These are phyloP conservation scores for Xylaria longipes DNA, from an alignment of 495 filamentous ascomycete genomes.

Conservation along the genomic window DNA sequence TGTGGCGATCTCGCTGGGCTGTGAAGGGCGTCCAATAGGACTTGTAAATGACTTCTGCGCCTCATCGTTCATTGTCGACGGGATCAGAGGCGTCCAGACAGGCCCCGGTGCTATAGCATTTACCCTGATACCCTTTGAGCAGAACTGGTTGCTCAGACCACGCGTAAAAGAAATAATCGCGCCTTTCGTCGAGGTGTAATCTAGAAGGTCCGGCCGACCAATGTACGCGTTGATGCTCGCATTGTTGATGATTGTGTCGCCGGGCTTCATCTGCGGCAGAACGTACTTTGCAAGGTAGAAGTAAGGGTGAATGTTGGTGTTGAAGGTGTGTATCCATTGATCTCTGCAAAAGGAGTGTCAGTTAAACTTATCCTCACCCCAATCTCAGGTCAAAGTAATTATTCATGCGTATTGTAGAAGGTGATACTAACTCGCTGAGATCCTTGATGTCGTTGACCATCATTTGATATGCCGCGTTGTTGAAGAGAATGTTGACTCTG, in stretches of 20 bases:
- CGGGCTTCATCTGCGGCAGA: slow-evolving; percentile 76
- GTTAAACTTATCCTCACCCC: neutral
- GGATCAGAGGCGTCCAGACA: slow-evolving; percentile 84
- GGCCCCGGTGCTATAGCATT: slow-evolving; percentile 84
- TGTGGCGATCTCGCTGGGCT: slow-evolving; percentile 80
- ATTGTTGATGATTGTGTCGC: slow-evolving; percentile 84
- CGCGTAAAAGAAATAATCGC: slow-evolving; percentile 84
- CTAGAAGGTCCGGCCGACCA: slow-evolving; percentile 79
- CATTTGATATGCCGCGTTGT: slow-evolving; percentile 82
- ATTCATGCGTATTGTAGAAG: slow-evolving; percentile 15
- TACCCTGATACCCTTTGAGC: slow-evolving; percentile 76
- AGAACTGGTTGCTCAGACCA: slow-evolving; percentile 76
- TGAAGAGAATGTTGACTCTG: slow-evolving; percentile 77
- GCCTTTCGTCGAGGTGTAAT: slow-evolving; percentile 86
- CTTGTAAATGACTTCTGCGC: slow-evolving; percentile 76
- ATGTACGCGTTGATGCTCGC: slow-evolving; percentile 83
- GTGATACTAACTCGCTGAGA: slow-evolving; percentile 67
- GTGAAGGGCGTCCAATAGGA: slow-evolving; percentile 80
- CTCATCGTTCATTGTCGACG: slow-evolving; percentile 73
- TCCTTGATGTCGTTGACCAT: slow-evolving; percentile 75
- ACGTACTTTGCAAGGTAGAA: slow-evolving; percentile 81
- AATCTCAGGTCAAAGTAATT: neutral
- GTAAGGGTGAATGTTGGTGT: slow-evolving; percentile 77
- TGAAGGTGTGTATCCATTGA: slow-evolving; percentile 78
- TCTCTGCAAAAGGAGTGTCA: slow-evolving; percentile 51